Base-by-base conservation (phyloP, 192 early-diverging fungal species). In the Coemansia sp. region DNA sequence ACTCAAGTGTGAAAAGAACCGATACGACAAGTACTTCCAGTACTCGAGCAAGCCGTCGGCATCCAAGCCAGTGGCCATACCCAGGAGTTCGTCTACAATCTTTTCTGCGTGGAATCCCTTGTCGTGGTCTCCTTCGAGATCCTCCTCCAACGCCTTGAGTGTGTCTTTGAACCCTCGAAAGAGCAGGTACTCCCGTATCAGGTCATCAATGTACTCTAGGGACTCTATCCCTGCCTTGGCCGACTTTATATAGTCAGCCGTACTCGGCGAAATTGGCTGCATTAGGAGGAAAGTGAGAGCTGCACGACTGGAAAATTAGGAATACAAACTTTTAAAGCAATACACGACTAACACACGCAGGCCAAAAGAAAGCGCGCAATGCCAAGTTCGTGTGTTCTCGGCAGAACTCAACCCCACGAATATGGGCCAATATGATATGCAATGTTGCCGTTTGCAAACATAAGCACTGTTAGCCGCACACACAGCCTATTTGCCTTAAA, bases 1-100 rank as follows among this genome's bases (percentile, higher is more conserved):
- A 58, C 82, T 84, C n/a, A 84, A 73, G 40, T 79, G 82, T 63
- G 77, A 79, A 31, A 84, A 84, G 55, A 84, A 84, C 39, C 82
- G 77, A 24, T 66, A 71, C 27, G 77, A 58, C 58, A 84, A 69
- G 64, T 84, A 84, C 66, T 65, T 38, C 82, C 82, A 84, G 71
- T 76, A 76, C 71, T 76, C 74, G 3, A 76, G 52, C 68, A 84
- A 65, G 31, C 70, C 74, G 4, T 65, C 62, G 3, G 70, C 49
- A 20, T 61, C 34, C 22, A 84, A 69, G 46, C 71, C 63, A 1
- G 18, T 73, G 1, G 82, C 82, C 77, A 84, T 76, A 0, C n/a
- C 29, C 46, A 84, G 58, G 18, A 84, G 77, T 60, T 84, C 82
- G 40, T 68, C 66, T 15, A 66, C 77, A 44, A 84, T 79, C 41